phyloP scores from a whole-genome alignment of 352 stramenopile genomes.

The Pythium diclinum region DNA sequence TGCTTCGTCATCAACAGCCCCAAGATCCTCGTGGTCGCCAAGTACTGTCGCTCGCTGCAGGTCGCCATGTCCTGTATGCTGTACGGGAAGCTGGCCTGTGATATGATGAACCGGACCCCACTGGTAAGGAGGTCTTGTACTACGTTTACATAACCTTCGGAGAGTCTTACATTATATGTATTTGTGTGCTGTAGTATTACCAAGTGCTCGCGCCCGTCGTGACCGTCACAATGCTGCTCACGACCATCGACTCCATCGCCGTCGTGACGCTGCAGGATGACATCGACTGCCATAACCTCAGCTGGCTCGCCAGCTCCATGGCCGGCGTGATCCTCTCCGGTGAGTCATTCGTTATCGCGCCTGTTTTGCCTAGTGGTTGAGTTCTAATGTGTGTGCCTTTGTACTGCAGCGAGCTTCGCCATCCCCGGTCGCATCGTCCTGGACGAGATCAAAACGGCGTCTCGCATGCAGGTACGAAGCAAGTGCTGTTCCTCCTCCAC shows the following conservation, averaged over 20 bases:
- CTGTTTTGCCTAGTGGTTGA: background rate
- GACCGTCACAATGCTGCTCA: slow-evolving; percentile 44
- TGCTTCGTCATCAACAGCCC: slow-evolving; percentile 57
- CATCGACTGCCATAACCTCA: slow-evolving; percentile 68
- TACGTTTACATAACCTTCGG: background rate
- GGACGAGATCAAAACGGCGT: slow-evolving; percentile 55
- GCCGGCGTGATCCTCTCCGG: slow-evolving; percentile 56
- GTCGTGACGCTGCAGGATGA: slow-evolving; percentile 43
- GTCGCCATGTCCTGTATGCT: slow-evolving; percentile 65
- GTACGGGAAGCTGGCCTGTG: slow-evolving; percentile 64
- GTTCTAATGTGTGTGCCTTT: background rate
- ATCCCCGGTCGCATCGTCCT: slow-evolving; percentile 55
- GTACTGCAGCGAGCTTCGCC: slow-evolving; percentile 54
- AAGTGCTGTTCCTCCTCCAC: too few species aligned
- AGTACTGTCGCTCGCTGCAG: slow-evolving; percentile 71
- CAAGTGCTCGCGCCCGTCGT: slow-evolving; percentile 54
- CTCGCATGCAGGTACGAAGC: slow-evolving; percentile 50
- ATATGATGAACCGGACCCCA: slow-evolving; percentile 44
- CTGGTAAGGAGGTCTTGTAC: slow-evolving; percentile 9
- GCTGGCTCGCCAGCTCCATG: slow-evolving; percentile 69
- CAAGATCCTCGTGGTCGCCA: slow-evolving; percentile 60
- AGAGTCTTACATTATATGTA: background rate
- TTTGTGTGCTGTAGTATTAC: slow-evolving; percentile 36
- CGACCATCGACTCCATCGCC: slow-evolving; percentile 47
- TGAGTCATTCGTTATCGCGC: slow-evolving; percentile 4